Evolutionary conservation across 148 eudicot genomes (phyloP), one percentile per base, ranked within the genome.

Genomic region (Amaranthus hypochondriacus): DNA sequence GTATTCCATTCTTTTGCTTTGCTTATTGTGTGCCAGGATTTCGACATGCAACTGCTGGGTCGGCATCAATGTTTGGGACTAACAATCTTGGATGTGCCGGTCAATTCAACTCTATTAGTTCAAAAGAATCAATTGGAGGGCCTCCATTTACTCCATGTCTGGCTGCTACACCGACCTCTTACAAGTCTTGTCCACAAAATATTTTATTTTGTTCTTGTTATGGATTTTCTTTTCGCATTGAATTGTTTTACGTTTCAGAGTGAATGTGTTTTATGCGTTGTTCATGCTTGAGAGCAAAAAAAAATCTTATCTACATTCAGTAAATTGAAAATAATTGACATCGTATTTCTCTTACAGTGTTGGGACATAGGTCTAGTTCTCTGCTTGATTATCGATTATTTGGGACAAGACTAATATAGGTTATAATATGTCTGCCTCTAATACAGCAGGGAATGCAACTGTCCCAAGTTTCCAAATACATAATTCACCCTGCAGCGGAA

Each of bases 401-500:
- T 57, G 75, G 13, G 51, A 28, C 51, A 50, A 5, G 6, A 21
- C 11, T 47, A 50, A 49, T 14, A 7, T 51, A 18, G 66, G 14
- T 46, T 28, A 4, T 55, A 79, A 50, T 81, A 62, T 42, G 5
- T 43, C 73, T 65, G 47, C 67, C 4, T 14, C 49, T 48, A 73
- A 73, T 9, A 42, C 69, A n/a, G 13, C 53, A n/a, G 78, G 65
- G 12, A 59, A 51, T 63, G 50, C 71, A 71, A 68, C 74, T 62
- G 70, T 65, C 42, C 65, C 75, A 67, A 52, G 68, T 62, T 52
- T 48, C n/a, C 14, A 63, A 68, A 28, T 62, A 44, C 66, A 49
- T 15, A n/a, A 56, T 0, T 74, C 76, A 15, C 3, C 56, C 52
- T 79, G 64, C 18, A 50, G 69, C 13, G 85, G 75, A 73, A 65